Base-by-base conservation (phyloP, 2,329 filamentous ascomycete genomes). In the Hymenoscyphus linearis region DNA sequence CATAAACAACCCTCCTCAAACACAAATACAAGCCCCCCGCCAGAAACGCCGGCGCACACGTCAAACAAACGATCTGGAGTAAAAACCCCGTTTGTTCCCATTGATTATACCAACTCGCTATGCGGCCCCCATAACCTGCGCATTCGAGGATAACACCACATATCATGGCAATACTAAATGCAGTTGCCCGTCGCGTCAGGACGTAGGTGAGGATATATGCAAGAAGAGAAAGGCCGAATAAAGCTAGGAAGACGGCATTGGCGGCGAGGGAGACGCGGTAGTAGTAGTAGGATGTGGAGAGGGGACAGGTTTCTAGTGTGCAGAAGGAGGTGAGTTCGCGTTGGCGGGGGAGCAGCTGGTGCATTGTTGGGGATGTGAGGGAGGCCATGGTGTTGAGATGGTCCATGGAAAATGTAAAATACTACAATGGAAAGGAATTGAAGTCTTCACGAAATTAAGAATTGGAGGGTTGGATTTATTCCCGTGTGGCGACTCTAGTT, bases 1-100 rank as follows among this genome's bases (percentile, higher is more conserved):
- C 77, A 55, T 74, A 72, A 12, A 82, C 79, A 63, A 82, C 80
- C 44, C 76, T 74, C 12, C 78, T 71, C 55, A 88, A 75, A 63
- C 83, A 86, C 57, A 89, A 75, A 68, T 89, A 89, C 47, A 89
- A 80, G 1, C 79, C 83, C 0, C 84, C 86, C 9, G 84, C 80
- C 70, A 88, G 77, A 69, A 88, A 88, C 1, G 85, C 85, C 0
- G 87, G 86, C 0, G 78, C 85, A 62, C 88, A 80, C 3, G 85
- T 88, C 60, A 90, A 76, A 65, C 80, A 83, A 68, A 82, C 79
- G 40, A 86, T 81, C 70, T 87, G 84, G 40, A 85, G 80, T 60
- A 82, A 68, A 71, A 83, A 83, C 22, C 75, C 74, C 47, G 73
- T 70, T 64, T 77, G 70, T n/a, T 67, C 65, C 76, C 78, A 87